Base-by-base conservation (phyloP, 2,329 filamentous ascomycete genomes). In the Fusarium proliferatum region DNA sequence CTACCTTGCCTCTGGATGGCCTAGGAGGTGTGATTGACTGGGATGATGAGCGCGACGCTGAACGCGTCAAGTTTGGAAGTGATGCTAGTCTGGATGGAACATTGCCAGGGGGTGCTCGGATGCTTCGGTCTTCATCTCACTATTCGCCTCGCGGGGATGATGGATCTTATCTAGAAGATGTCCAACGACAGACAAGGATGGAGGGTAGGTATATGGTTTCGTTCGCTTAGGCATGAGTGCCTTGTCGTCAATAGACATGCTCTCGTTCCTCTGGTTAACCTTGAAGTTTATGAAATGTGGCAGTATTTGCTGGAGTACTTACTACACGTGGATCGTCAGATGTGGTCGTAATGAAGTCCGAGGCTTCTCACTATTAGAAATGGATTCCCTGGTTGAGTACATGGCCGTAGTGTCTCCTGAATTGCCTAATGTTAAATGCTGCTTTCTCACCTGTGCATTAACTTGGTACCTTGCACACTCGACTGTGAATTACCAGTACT, bases 131-230 rank as follows among this genome's bases (percentile, higher is more conserved):
- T 16, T 76, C 76, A 19, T 82, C 81, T 9, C 79, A 80, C 28
- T 84, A 83, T 66, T 83, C 82, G 23, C 83, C 83, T 6, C 78
- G 81, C 12, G 83, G 83, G 23, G 83, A 85, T 59, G 83, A 85
- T 66, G 83, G 83, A 4, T 80, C 79, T 30, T 71, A 72, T 19
- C 45, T 83, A 45, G 81, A 81, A 34, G 80, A 82, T 45, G 48
- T 71, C 23, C 61, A 71, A 43, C 76, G 67, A 21, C 61, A 74
- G n/a, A 63, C 69, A 33, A 71, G 65, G 66, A 42, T 64, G 21
- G 76, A 74, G 23, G 73, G 64, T 23, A 69, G 76, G 30, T 67
- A 71, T 43, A 63, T 67, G 62, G 57, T 72, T 45, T 64, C 72
- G 46, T 69, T 57, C 36, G 66, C 61, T 9, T 67, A 56, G 64